A percentile compares a stretch with the other conserved stretches of the same genome.
phyloP scores from a whole-genome alignment of 352 stramenopile species.

The Phytophthora kernoviae region DNA sequence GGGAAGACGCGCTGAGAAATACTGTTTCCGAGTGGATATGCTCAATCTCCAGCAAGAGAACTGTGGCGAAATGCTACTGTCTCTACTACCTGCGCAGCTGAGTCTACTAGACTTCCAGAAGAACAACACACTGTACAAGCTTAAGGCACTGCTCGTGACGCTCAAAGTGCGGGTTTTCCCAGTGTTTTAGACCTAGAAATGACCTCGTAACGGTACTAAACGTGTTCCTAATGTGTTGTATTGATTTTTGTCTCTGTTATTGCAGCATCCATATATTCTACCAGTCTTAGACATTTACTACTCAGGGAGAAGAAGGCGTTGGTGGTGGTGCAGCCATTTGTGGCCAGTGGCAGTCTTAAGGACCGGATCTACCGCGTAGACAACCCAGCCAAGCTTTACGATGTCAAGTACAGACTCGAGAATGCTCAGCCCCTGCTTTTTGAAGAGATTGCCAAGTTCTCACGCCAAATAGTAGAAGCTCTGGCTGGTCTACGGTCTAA shows the following conservation, averaged over 20 bases:
- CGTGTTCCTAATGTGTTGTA: neutral
- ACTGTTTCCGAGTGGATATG: slow-evolving; percentile 74
- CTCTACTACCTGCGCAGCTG: slow-evolving; percentile 54
- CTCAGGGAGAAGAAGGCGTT: slow-evolving; percentile 66
- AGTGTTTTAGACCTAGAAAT: slow-evolving; percentile 7
- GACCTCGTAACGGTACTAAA: neutral
- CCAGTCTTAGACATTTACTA: slow-evolving; percentile 73
- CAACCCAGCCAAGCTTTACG: slow-evolving; percentile 43
- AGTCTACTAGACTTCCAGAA: slow-evolving; percentile 70
- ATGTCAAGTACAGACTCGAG: slow-evolving; percentile 57
- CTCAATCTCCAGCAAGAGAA: slow-evolving; percentile 63
- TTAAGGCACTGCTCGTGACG: slow-evolving; percentile 80
- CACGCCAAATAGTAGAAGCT: slow-evolving; percentile 63
- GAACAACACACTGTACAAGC: slow-evolving; percentile 62
- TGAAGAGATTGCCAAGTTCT: slow-evolving; percentile 63
- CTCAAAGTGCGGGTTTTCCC: slow-evolving; percentile 46
- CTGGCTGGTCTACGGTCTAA: slow-evolving; percentile 58
- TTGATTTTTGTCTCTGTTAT: neutral
- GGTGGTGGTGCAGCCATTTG: slow-evolving; percentile 73
- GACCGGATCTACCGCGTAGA: slow-evolving; percentile 65
- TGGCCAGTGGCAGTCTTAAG: slow-evolving; percentile 54
- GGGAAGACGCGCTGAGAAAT: slow-evolving; percentile 65
- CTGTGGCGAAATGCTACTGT: slow-evolving; percentile 63
- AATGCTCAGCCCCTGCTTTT: slow-evolving; percentile 42
- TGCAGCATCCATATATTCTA: slow-evolving; percentile 70